Conservation (phyloP, 2,329 filamentous ascomycete genomes). For the Epichloe hybrida region DNA sequence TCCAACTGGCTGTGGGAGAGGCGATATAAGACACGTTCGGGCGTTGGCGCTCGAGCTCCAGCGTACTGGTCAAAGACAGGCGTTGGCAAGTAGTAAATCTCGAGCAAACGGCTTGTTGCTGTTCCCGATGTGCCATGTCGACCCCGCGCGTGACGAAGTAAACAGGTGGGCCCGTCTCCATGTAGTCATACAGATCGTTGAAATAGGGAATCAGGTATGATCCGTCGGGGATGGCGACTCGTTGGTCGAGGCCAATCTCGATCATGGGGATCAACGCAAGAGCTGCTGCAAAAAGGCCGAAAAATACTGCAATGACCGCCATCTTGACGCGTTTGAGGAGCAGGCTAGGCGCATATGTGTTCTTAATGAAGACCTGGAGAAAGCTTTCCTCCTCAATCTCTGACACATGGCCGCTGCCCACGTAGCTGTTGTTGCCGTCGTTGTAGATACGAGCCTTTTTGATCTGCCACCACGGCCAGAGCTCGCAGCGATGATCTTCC, state of each 20-base stretch:
- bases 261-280: conserved; percentile 76
- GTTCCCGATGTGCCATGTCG: conserved; percentile 59
- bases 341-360: conserved; percentile 70
- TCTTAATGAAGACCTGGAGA: conserved; percentile 80
- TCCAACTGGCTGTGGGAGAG: conserved; percentile 82
- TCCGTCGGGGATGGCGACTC: conserved; percentile 83
- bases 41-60: conserved; percentile 90
- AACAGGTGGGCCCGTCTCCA: conserved; percentile 81
- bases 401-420: conserved; percentile 42
- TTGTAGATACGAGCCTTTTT: conserved; percentile 59
- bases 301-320: conserved; percentile 63
- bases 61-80: conserved; percentile 71
- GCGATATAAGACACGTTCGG: conserved; percentile 78
- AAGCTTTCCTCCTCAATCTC: conserved; percentile 72
- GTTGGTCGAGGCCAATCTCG: conserved; percentile 80
- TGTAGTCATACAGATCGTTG: conserved; percentile 87
- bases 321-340: conserved; percentile 71
- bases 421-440: conserved; percentile 40
- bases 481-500: conserved; percentile 78
- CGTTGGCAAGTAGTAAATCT: conserved; percentile 80
- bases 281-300: conserved; percentile 75
- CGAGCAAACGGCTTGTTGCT: conserved; percentile 81
- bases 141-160: conserved; percentile 84
- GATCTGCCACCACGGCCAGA: conserved; percentile 78
- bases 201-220: conserved; percentile 96